phyloP scores from a whole-genome alignment of 1,139 yeast species.

The Yamadazyma atmosphaerica region DNA sequence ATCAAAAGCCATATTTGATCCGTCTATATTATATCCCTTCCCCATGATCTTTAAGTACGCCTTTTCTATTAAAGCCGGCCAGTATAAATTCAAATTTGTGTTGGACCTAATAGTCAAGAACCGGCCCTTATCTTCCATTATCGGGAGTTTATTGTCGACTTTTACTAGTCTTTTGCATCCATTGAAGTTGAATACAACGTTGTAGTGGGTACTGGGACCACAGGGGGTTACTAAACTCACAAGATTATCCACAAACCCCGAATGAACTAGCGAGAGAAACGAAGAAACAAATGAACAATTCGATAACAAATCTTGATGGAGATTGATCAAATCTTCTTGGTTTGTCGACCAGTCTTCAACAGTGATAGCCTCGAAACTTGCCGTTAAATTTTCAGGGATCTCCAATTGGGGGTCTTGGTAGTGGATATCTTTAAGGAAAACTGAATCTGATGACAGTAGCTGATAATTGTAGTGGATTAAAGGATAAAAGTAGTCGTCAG shows the following conservation, averaged over 20 bases:
- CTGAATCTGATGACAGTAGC: slow-evolving; percentile 16
- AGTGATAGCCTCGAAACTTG: slow-evolving; percentile 15
- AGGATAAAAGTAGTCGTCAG: slow-evolving; percentile 38
- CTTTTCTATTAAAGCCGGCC: slow-evolving; percentile 80
- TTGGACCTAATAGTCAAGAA: slow-evolving; percentile 39
- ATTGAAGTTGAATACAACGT: slow-evolving; percentile 46
- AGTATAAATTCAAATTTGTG: slow-evolving; percentile 38
- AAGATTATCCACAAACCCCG: slow-evolving; percentile 16
- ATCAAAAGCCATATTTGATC: slow-evolving; percentile 82
- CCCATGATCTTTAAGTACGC: slow-evolving; percentile 69
- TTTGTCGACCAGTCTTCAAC: slow-evolving; percentile 20
- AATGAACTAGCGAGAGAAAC: slow-evolving; percentile 43
- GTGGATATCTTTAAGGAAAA: slow-evolving; percentile 6
- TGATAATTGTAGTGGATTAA: slow-evolving; percentile 19
- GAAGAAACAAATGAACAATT: slow-evolving; percentile 81
- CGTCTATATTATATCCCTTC: slow-evolving; percentile 60
- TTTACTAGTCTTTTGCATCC: slow-evolving; percentile 56
- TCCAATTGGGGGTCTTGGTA: slow-evolving; percentile 6
- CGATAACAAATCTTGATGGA: slow-evolving; percentile 58
- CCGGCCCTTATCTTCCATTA: slow-evolving; percentile 18
- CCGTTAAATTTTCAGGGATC: slow-evolving; percentile 22
- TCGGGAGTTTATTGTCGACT: slow-evolving; percentile 49
- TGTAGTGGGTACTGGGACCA: slow-evolving; percentile 31
- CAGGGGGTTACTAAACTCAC: slow-evolving; percentile 29
- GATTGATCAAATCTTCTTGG: slow-evolving; percentile 19